A percentile compares a stretch with the other conserved stretches of the same genome.
phyloP scores from a whole-genome alignment of 1,139 yeast genomes.

The Debaryomyces fabryi region DNA sequence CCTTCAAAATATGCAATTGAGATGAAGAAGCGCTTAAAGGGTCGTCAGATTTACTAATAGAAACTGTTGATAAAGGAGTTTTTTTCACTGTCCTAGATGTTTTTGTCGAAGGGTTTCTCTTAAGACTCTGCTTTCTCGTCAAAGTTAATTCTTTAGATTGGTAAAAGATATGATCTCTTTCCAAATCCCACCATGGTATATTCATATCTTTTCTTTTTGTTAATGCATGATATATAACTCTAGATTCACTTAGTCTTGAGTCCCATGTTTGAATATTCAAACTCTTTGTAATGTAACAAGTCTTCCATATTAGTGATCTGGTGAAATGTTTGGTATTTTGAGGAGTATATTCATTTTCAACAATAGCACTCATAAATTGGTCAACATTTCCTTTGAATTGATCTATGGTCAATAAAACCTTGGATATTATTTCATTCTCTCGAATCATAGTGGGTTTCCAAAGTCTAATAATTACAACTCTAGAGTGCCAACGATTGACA shows the following conservation, averaged over 20 bases:
- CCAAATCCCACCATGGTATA: conserved; percentile 45
- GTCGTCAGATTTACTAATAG: conserved; percentile 9
- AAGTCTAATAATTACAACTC: neutral
- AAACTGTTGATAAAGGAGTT: conserved; percentile 19
- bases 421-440: conserved; percentile 43
- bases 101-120: conserved; percentile 11
- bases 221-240: conserved; percentile 44
- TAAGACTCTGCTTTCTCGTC: conserved; percentile 16
- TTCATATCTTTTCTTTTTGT: conserved; percentile 34
- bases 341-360: conserved; percentile 37
- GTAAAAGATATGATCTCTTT: conserved; percentile 33
- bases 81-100: conserved; percentile 14
- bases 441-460: conserved; percentile 21
- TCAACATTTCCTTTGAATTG: conserved; percentile 39
- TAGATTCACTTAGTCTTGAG: conserved; percentile 28
- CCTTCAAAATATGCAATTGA: conserved; percentile 3
- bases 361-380: conserved; percentile 33
- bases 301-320: conserved; percentile 44
- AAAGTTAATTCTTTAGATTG: conserved; percentile 19
- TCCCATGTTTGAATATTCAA: conserved; percentile 43
- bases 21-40: conserved; percentile 4
- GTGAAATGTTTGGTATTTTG: conserved; percentile 25
- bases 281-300: conserved; percentile 40
- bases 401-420: conserved; percentile 41
- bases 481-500: neutral